Base-by-base conservation (phyloP, 2,329 filamentous ascomycete genomes). In the Colletotrichum chrysophilum region DNA sequence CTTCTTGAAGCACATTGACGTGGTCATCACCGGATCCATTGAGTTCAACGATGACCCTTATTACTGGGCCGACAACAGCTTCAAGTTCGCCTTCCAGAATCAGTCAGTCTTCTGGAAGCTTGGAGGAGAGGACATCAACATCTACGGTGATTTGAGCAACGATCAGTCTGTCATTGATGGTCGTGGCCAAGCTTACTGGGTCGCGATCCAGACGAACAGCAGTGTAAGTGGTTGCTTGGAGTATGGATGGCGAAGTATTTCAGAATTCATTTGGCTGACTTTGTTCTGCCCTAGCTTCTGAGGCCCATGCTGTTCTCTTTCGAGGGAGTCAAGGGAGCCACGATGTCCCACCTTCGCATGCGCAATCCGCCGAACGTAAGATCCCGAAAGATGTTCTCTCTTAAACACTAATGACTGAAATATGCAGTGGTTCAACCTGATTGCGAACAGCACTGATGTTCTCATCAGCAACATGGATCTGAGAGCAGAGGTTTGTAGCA, bases 51-150 rank as follows among this genome's bases (percentile, higher is more conserved):
- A 92, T 68, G 91, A 94, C 79, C 92, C 91, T 1, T 88, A 91
- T 77, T 94, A 94, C 83, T 94, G 93, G 93, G 88, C 92, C 77
- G 88, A 87, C 8, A 88, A 94, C 80, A 87, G 88, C 58, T 94
- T 94, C 86, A 88, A 89, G 70, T 91, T 92, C 21, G 86, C 84
- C 7, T 95, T 91, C 83, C 93, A 94, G 79, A 94, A 94, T 75
- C 89, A 90, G 91, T 82, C 90, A 0, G 78, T 78, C 4, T 82
- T 82, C 66, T 83, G 82, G 82, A 79, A 80, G 58, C 77, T 81
- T 55, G 82, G 82, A 2, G 82, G 82, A 16, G 71, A 81, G 34
- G 82, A 83, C 28, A 78, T 95, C 18, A 92, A 94, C 72, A 88
- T 95, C 61, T 94, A 93, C 75, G 93, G 93, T 1, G 91, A 90